Conservation (phyloP, 2,329 filamentous ascomycete genomes). For the Ramularia endophylla region DNA sequence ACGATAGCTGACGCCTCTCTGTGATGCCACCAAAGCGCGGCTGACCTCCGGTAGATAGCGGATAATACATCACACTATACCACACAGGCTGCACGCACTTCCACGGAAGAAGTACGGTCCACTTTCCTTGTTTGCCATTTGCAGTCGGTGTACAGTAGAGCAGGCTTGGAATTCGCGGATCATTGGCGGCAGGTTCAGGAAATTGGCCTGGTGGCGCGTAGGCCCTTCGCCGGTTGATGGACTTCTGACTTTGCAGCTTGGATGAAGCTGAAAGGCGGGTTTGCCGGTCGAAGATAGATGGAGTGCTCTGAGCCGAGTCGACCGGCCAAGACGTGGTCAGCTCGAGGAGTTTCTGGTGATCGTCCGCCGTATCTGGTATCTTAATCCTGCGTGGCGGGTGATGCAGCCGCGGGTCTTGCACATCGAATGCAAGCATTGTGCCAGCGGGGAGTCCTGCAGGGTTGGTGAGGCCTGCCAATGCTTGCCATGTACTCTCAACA, state of each 20-base stretch:
- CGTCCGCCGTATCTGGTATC: conserved; percentile 17
- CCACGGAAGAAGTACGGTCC: conserved; percentile 85
- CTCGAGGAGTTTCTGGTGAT: conserved; percentile 47
- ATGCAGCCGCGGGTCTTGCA: conserved; percentile 72
- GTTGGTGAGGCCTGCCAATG: conserved; percentile 57
- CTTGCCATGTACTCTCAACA: conserved; percentile 40
- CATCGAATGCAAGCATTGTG: conserved; percentile 64
- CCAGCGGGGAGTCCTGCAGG: conserved; percentile 64
- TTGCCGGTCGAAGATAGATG: conserved; percentile 60
- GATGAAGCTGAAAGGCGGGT: conserved; percentile 59
- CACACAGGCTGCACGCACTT: conserved; percentile 80
- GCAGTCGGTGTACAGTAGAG: conserved; percentile 44
- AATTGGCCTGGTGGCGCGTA: conserved; percentile 56
- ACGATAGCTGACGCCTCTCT: conserved; percentile 72
- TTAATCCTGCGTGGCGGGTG: conserved; percentile 61
- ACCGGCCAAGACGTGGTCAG: conserved; percentile 62
- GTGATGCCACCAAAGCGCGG: conserved; percentile 76
- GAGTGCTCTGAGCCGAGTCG: conserved; percentile 42
- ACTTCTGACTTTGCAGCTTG: conserved; percentile 67
- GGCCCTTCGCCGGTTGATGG: conserved; percentile 70
- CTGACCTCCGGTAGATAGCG: conserved; percentile 71
- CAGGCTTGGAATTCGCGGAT: conserved; percentile 73
- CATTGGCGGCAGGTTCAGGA: conserved; percentile 52
- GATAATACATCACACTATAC: conserved; percentile 78
- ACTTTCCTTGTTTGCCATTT: conserved; percentile 55